These are phyloP conservation scores for Saccharomyces hybrid DNA, from an alignment of 1,139 yeast species.

Conservation along the genomic window DNA sequence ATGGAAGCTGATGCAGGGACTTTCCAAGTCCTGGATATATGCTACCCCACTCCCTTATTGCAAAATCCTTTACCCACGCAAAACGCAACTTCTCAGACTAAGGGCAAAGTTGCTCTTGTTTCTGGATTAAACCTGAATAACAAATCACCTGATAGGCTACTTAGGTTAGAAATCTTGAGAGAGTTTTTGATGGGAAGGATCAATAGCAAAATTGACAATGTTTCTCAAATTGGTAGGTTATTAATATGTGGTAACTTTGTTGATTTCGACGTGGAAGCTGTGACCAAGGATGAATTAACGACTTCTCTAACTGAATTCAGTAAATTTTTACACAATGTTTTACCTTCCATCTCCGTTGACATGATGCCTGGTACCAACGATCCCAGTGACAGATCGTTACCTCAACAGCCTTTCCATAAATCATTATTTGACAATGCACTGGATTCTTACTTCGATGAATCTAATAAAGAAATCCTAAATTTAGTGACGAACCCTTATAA, in stretches of 20 bases:
- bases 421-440: conserved; percentile 52
- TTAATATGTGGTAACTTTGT: conserved; percentile 75
- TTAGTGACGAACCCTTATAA: conserved; percentile 71
- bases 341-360: conserved; percentile 56
- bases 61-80: conserved; percentile 38
- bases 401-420: conserved; percentile 82
- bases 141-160: conserved; percentile 36
- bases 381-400: conserved; percentile 75
- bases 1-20: conserved; percentile 78
- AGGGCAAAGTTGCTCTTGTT: conserved; percentile 48
- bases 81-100: conserved; percentile 5
- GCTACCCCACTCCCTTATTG: conserved; percentile 57
- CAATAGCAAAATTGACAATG: conserved; percentile 33
- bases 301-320: conserved; percentile 42
- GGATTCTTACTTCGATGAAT: conserved; percentile 37
- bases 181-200: conserved; percentile 70
- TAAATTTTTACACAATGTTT: conserved; percentile 48
- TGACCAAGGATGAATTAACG: conserved; percentile 19
- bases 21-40: conserved; percentile 75
- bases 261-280: conserved; percentile 28
- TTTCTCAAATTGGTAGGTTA: conserved; percentile 42
- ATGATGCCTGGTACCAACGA: conserved; percentile 81
- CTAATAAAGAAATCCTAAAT: conserved; percentile 38
- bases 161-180: conserved; percentile 52
- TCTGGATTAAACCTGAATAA: conserved; percentile 64